Percentiles rank a stretch among this genome's conserved stretches.
Evolutionary conservation across 2,329 filamentous ascomycete species (phyloP).

Genomic region (Pseudophaeomoniella oleicola): DNA sequence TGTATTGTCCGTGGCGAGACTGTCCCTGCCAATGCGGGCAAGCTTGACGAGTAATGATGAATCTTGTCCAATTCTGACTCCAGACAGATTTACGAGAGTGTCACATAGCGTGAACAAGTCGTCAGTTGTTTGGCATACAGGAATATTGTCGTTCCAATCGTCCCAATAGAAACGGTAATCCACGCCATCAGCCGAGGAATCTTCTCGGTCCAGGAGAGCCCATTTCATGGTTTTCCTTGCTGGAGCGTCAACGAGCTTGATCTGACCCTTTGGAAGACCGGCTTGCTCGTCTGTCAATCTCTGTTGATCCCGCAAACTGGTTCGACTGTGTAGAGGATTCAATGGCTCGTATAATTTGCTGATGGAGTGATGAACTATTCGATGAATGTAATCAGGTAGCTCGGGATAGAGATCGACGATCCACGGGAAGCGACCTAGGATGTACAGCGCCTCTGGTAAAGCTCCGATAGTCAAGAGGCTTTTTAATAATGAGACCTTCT

Average conservation of each 20-base stretch:
- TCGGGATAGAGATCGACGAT: conserved; percentile 73
- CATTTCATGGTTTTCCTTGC: conserved; percentile 61
- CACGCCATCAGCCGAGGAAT: conserved; percentile 52
- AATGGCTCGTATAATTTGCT: conserved; percentile 53
- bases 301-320: conserved; percentile 31
- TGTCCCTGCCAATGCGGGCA: conserved; percentile 69
- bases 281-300: conserved; percentile 49
- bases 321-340: conserved; percentile 29
- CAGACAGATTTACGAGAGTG: conserved; percentile 71
- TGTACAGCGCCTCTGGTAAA: conserved; percentile 80
- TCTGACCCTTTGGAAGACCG: conserved; percentile 52
- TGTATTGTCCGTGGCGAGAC: conserved; percentile 55
- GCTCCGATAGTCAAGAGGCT: conserved; percentile 83
- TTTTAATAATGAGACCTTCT: conserved; percentile 73
- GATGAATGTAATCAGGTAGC: conserved; percentile 65
- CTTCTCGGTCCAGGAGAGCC: conserved; percentile 67
- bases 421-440: conserved; percentile 87
- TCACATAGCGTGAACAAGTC: conserved; percentile 80
- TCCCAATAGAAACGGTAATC: conserved; percentile 93
- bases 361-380: conserved; percentile 69
- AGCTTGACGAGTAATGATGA: conserved; percentile 64
- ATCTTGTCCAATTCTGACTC: conserved; percentile 81
- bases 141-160: conserved; percentile 89
- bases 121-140: conserved; percentile 76
- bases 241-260: conserved; percentile 45